These are phyloP conservation scores for Rhododendron henanense DNA, from an alignment of 148 eudicot species.

Conservation along the genomic window DNA sequence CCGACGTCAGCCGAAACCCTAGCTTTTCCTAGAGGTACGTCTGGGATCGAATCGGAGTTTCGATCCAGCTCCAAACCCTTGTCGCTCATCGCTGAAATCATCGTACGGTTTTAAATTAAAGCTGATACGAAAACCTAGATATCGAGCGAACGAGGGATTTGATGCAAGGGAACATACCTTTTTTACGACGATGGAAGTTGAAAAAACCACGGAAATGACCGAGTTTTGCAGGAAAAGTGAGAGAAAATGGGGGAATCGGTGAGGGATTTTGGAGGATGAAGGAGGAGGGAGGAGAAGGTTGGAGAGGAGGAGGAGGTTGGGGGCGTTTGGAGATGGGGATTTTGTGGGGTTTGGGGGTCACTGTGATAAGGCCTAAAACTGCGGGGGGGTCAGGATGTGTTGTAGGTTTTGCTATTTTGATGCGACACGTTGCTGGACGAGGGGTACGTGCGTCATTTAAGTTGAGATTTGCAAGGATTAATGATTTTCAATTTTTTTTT, in stretches of 20 bases:
- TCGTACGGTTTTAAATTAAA: background rate
- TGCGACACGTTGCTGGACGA: background rate
- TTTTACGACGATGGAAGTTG: background rate
- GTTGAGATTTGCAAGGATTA: too few relatives aligned
- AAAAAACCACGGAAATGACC: background rate
- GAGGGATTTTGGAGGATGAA: background rate
- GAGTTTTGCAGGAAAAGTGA: background rate
- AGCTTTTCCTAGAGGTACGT: constrained; percentile 2
- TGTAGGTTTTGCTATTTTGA: background rate
- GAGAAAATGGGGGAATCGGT: background rate
- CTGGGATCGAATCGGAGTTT: background rate
- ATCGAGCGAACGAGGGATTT: background rate
- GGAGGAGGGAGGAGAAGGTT: background rate
- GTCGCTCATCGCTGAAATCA: constrained; percentile 20
- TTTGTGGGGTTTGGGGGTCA: background rate
- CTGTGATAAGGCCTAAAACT: background rate
- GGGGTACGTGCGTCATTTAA: background rate
- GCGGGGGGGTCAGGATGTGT: background rate
- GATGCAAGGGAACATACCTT: background rate
- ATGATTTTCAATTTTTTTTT: too few relatives aligned
- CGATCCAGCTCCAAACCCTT: constrained; percentile 27
- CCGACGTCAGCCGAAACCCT: constrained; percentile 25
- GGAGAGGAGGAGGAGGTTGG: too few relatives aligned
- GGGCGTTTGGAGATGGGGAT: background rate
- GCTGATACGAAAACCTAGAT: constrained; percentile 7